Evolutionary conservation across 352 stramenopile species (phyloP).

Genomic region (Globisporangium cystogenes): DNA sequence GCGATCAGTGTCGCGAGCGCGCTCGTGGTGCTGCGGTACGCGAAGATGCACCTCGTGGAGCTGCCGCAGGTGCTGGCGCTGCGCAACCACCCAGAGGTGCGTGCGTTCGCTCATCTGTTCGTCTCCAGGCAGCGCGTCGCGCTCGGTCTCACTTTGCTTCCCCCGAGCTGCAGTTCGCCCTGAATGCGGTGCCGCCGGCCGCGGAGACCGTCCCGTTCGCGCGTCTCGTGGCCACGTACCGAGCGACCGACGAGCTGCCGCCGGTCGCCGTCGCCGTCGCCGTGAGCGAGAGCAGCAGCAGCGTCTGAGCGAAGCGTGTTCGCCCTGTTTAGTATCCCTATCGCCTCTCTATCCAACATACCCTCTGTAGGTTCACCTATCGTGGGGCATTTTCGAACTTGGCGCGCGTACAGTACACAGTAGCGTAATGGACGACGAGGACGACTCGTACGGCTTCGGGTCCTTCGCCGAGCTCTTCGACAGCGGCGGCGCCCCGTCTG

Average conservation of each 20-base stretch:
- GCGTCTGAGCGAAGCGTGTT: neutral
- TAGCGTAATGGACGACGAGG: constrained; percentile 41
- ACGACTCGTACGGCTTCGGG: constrained; percentile 66
- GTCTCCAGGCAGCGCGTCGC: too few relatives aligned
- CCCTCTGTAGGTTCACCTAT: neutral
- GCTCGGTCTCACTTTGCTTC: too few relatives aligned
- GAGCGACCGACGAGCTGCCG: constrained; percentile 9
- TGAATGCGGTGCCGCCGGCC: constrained; percentile 21
- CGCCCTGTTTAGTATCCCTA: neutral
- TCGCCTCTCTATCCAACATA: neutral
- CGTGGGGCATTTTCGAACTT: constrained; percentile 1
- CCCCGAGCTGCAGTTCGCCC: constrained; percentile 65
- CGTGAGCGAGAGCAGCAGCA: neutral
- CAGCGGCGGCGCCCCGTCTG: neutral
- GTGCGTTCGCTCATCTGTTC: neutral
- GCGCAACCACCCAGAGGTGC: constrained; percentile 58
- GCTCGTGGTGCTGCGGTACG: constrained; percentile 59
- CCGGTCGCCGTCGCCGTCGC: constrained; percentile 10
- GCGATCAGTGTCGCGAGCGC: constrained; percentile 48
- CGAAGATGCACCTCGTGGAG: constrained; percentile 69
- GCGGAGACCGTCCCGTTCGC: constrained; percentile 60
- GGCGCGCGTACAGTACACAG: neutral
- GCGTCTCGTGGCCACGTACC: constrained; percentile 40
- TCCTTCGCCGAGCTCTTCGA: constrained; percentile 63
- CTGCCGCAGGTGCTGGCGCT: constrained; percentile 62